Evolutionary conservation across 2,329 filamentous ascomycete species (phyloP), one percentile per base, ranked within the genome.

Genomic region (Botrytis fragariae): DNA sequence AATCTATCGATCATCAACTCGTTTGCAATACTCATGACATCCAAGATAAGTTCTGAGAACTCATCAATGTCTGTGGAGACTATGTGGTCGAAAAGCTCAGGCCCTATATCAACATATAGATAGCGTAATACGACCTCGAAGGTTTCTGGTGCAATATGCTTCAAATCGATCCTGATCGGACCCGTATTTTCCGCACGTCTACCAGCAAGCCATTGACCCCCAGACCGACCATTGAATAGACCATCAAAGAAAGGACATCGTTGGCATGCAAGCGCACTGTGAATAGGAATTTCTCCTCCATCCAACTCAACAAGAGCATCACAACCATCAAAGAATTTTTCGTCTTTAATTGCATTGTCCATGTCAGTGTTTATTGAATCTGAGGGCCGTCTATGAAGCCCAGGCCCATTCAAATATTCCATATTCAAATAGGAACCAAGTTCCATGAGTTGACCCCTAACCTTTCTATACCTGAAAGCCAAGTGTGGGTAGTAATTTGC

Each of bases 1-100:
- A 99, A 84, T 10, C 95, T 88, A 80, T 98, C 94, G 64, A 99
- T 87, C 95, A 99, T 98, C 73, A 99, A 84, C 82, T 99, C 95
- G 80, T 99, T 96, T 20, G 95, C 94, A 70, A 93, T 91, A 72
- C 90, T 90, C 87, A 98, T 91, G 62, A 98, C 93, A 78, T 97
- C 94, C 83, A 98, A 88, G 14, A 98, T 87, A n/a, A 96, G 85
- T 78, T 98, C 94, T 7, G 95, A 89, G 75, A 97, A 94, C 63
- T 94, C 92, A 77, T 98, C 94, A 9, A 97, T 83, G 74, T 91
- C 90, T 25, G 88, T 84, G 51, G 89, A 87, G 25, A 92, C 87
- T 8, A 96, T 87, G 45, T 92, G 86, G 76, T 97, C 90, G 78
- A 99, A 98, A 1, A 98, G 84, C 74, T 95, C 91, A 35, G 89